Evolutionary conservation across 2,329 filamentous ascomycete species (phyloP).

Genomic region (Onygenales sp.): DNA sequence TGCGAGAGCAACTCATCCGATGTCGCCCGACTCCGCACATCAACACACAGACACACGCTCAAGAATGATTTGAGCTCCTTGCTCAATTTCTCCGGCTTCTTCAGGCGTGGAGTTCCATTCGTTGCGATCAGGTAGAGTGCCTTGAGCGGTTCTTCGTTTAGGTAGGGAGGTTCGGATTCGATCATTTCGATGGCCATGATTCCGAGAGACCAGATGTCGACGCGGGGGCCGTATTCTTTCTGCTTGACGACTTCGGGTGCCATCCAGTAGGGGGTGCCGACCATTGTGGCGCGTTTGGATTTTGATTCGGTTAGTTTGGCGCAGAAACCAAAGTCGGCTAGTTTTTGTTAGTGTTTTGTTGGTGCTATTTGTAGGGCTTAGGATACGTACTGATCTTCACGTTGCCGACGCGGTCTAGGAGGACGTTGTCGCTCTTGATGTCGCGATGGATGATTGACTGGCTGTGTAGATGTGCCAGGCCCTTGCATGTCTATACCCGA

Average conservation of each 20-base stretch:
- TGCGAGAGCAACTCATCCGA: slow-evolving; percentile 82
- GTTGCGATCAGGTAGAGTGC: slow-evolving; percentile 96
- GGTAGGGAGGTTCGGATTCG: slow-evolving; percentile 92
- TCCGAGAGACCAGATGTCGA: slow-evolving; percentile 96
- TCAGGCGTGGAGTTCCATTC: slow-evolving; percentile 89
- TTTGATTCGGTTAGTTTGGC: slow-evolving; percentile 96
- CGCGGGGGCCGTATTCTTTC: slow-evolving; percentile 96
- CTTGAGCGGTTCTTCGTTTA: slow-evolving; percentile 96
- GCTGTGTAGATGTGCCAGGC: slow-evolving; percentile 83
- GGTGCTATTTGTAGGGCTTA: background rate
- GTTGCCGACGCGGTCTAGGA: slow-evolving; percentile 85
- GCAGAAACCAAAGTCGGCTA: slow-evolving; percentile 97
- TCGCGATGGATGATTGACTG: slow-evolving; percentile 98
- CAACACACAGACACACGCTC: slow-evolving; percentile 90
- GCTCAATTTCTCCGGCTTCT: slow-evolving; percentile 96
- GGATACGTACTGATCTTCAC: slow-evolving; percentile 87
- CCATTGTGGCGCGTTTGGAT: slow-evolving; percentile 97
- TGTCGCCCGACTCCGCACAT: slow-evolving; percentile 88
- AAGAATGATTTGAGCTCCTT: slow-evolving; percentile 97
- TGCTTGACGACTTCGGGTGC: slow-evolving; percentile 98
- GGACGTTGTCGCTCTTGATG: slow-evolving; percentile 98
- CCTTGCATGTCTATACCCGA: slow-evolving; percentile 73
- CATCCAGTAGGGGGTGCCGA: slow-evolving; percentile 99
- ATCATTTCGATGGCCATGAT: slow-evolving; percentile 99
- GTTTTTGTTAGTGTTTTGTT: slow-evolving; percentile 18